Evolutionary conservation across 768 basidiomycete genomes (phyloP).

Genomic region (Brasilioporus rufonigricans): DNA sequence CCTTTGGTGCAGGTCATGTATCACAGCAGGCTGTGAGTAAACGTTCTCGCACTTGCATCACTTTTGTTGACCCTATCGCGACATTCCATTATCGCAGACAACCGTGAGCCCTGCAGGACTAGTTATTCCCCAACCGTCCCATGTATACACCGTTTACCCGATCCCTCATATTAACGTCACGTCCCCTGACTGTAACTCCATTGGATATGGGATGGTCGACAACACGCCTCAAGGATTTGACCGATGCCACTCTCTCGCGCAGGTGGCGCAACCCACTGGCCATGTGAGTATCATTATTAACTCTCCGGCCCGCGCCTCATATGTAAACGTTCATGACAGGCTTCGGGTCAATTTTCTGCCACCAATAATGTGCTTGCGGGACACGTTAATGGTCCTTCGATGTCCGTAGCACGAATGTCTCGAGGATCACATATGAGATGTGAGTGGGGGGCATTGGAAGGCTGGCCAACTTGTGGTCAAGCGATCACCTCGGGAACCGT

Average conservation of each 20-base stretch:
- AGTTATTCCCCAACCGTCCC: background rate
- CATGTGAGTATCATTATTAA: slow-evolving; percentile 5
- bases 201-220: background rate
- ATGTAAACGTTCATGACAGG: background rate
- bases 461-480: background rate
- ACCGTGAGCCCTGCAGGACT: slow-evolving; percentile 1
- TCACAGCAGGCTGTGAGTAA: slow-evolving; percentile 7
- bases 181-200: background rate
- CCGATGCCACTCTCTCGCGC: background rate
- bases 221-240: background rate
- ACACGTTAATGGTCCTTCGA: background rate
- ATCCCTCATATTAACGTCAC: background rate
- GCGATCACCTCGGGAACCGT: background rate
- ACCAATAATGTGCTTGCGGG: no score
- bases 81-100: background rate
- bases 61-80: background rate
- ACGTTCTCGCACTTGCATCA: background rate
- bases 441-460: slow-evolving; percentile 1
- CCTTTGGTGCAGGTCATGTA: background rate
- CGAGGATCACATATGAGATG: background rate
- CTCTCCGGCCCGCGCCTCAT: no score
- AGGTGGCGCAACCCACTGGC: background rate
- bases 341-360: background rate
- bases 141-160: background rate
- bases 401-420: background rate